phyloP scores from a whole-genome alignment of 2,329 filamentous ascomycete genomes.

The Eutypella sp. region DNA sequence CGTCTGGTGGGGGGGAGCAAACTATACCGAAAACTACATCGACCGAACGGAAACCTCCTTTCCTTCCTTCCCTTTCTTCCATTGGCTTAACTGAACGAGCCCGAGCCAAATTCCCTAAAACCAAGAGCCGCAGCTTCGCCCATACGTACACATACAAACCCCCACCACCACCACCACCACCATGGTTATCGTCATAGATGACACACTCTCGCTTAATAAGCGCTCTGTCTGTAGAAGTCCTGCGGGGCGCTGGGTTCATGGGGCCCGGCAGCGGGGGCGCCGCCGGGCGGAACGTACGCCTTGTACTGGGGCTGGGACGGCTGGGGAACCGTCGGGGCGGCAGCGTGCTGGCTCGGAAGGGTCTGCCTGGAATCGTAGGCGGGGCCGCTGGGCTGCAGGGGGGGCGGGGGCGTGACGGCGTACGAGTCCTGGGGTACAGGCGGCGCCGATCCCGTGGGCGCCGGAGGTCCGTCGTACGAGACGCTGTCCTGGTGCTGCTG shows the following conservation, averaged over 20 bases:
- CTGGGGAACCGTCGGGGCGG: constrained; percentile 12
- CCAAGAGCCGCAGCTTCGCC: background rate
- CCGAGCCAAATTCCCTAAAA: no score
- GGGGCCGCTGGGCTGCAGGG: constrained; percentile 39
- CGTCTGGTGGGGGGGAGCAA: no score
- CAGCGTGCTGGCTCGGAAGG: constrained; percentile 40
- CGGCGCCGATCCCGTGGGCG: constrained; percentile 34
- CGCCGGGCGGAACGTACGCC: constrained; percentile 50
- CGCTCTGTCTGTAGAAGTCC: constrained; percentile 51
- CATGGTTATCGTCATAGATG: no score
- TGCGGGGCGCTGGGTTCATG: constrained; percentile 45
- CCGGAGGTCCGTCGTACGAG: constrained; percentile 22
- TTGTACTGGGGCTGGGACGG: constrained; percentile 49
- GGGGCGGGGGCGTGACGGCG: constrained; percentile 35
- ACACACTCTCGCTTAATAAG: constrained; percentile 8
- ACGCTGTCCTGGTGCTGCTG: constrained; percentile 25
- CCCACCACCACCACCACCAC: background rate
- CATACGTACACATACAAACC: background rate
- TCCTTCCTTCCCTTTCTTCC: no score
- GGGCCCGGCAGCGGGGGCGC: no score
- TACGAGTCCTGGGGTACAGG: constrained; percentile 33
- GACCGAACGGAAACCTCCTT: no score
- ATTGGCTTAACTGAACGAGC: no score
- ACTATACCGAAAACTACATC: no score
- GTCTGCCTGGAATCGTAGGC: constrained; percentile 46